Base-by-base conservation (phyloP, 306 rosid genomes). In the Cicer cuneatum region DNA sequence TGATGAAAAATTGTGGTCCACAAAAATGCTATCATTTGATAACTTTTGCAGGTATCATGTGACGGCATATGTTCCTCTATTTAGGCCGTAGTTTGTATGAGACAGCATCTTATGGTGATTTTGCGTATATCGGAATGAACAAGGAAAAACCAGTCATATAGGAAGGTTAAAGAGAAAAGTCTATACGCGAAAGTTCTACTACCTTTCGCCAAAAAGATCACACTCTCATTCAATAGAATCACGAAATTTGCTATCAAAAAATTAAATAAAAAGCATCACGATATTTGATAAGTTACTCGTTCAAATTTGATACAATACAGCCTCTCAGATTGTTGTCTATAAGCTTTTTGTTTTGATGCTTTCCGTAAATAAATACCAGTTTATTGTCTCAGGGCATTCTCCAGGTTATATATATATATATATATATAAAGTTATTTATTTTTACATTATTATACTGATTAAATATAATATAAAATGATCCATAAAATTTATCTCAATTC, bases 21-120 rank as follows among this genome's bases (percentile, higher is more conserved):
- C 45, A 14, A 5, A 52, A 12, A 62, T 18, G 63, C 19, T 9
- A 40, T 49, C 33, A 21, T 64, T 39, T 12, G 68, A 37, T 35
- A 10, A 37, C 68, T 66, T 76, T 67, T 46, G 62, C 81, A 45
- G 57, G 75, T 38, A 54, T 77, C 75, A 57, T 54, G 81, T 77
- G 81, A 77, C n/a, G 58, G 75, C 69, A 76, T 45, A 16, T 69
- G 69, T 45, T 77, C 75, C 45, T 68, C 33, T 52, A 43, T 21
- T 76, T 7, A 12, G 24, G 54, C 74, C 68, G 37, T 45, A 13
- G 81, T 15, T 57, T 56, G 3, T 40, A 41, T 13, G 74, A 45
- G 62, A 52, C 10, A 77, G 69, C 69, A 77, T 67, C 21, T 43
- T 63, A 49, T 29, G 48, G 74, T 15, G 74, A 40, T 52, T 39